A percentile compares a stretch with the other conserved stretches of the same genome.
These are phyloP conservation scores for Pichia terricola DNA, from an alignment of 1,139 yeast species.

Conservation along the genomic window DNA sequence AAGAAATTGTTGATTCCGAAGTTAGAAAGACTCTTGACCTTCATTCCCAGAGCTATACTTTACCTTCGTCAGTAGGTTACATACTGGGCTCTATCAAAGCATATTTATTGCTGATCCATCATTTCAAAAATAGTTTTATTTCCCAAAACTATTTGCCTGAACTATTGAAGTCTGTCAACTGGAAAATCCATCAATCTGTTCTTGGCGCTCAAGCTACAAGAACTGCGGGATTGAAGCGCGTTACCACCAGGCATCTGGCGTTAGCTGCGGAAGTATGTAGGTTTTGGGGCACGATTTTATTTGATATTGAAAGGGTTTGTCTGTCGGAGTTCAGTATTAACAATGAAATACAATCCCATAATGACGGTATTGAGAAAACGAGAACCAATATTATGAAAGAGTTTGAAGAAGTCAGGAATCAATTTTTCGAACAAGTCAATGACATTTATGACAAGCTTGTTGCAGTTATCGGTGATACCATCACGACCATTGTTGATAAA, in stretches of 20 bases:
- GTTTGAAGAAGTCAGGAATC: slow-evolving; percentile 27
- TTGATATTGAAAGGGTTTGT: slow-evolving; percentile 8
- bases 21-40: slow-evolving; percentile 31
- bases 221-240: slow-evolving; percentile 66
- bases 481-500: slow-evolving; percentile 18
- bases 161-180: slow-evolving; percentile 43
- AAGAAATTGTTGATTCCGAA: neutral
- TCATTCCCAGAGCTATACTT: slow-evolving; percentile 27
- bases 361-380: slow-evolving; percentile 1
- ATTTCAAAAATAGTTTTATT: slow-evolving; percentile 34
- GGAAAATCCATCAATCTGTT: slow-evolving; percentile 52
- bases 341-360: neutral
- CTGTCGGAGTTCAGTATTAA: slow-evolving; percentile 4
- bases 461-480: slow-evolving; percentile 61
- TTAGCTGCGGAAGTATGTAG: slow-evolving; percentile 49
- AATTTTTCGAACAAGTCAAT: slow-evolving; percentile 50
- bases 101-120: slow-evolving; percentile 39
- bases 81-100: slow-evolving; percentile 35
- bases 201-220: slow-evolving; percentile 72
- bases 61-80: slow-evolving; percentile 34
- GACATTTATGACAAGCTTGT: slow-evolving; percentile 61
- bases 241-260: slow-evolving; percentile 67
- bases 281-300: slow-evolving; percentile 11
- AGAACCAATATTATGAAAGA: slow-evolving; percentile 19
- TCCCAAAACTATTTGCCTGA: slow-evolving; percentile 30